Evolutionary conservation across 208 protist species (phyloP).

Genomic region (Lotmaria passim): DNA sequence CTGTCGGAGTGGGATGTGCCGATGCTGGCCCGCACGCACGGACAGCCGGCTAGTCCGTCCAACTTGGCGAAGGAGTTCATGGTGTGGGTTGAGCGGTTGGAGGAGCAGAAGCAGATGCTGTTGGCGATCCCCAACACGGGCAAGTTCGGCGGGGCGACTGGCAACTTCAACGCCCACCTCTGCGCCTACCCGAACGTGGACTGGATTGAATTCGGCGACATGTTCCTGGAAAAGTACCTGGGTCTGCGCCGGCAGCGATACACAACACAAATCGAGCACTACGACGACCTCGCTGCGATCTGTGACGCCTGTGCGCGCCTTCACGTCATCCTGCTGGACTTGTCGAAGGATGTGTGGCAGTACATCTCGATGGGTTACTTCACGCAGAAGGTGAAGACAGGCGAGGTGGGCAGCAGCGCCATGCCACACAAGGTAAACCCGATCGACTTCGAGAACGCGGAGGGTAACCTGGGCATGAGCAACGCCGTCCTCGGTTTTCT

Average conservation of each 20-base stretch:
- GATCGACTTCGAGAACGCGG: conserved; percentile 98
- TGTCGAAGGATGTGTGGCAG: conserved; percentile 93
- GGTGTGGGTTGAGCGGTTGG: conserved; percentile 92
- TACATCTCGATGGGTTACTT: conserved; percentile 97
- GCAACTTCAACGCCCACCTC: conserved; percentile 94
- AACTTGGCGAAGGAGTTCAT: conserved; percentile 93
- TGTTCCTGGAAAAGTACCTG: conserved; percentile 85
- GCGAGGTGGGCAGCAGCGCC: conserved; percentile 95
- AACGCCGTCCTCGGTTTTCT: conserved; percentile 96
- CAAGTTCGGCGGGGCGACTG: conserved; percentile 96
- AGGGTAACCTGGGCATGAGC: conserved; percentile 95
- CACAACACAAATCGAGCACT: conserved; percentile 96
- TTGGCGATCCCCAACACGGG: conserved; percentile 61
- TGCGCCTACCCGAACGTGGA: conserved; percentile 88
- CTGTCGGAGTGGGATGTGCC: conserved; percentile 78
- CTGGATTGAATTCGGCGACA: conserved; percentile 84
- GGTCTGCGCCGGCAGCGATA: conserved; percentile 81
- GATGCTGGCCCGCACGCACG: conserved; percentile 95
- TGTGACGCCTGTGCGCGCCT: conserved; percentile 91
- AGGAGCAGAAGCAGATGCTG: conserved; percentile 73
- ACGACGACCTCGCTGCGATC: conserved; percentile 93
- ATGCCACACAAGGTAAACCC: conserved; percentile 99
- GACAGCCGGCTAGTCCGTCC: conserved; percentile 95
- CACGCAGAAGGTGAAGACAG: conserved; percentile 88
- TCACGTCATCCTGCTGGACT: conserved; percentile 94